Evolutionary conservation across 2,329 filamentous ascomycete genomes (phyloP).

Genomic region (Fusarium haematococcum): DNA sequence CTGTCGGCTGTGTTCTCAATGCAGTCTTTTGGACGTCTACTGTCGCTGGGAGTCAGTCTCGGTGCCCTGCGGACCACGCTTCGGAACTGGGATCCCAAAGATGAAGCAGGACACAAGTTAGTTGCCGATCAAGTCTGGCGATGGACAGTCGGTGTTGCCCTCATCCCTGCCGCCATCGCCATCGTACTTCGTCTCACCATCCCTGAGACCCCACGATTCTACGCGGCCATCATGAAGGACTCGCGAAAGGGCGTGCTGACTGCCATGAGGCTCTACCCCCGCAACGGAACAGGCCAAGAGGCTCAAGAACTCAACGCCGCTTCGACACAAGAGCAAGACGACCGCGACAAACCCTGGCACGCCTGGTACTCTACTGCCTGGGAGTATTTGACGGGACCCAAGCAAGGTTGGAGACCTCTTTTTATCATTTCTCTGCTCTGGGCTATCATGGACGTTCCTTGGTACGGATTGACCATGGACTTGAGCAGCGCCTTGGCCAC

Average conservation of each 20-base stretch:
- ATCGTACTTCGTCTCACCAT: constrained; percentile 9
- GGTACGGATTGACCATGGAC: constrained; percentile 24
- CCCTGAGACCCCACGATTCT: constrained; percentile 7
- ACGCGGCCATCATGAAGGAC: constrained; percentile 10
- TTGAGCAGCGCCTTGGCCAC: constrained; percentile 19
- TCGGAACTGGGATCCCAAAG: background rate
- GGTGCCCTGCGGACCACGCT: background rate
- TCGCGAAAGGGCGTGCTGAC: background rate
- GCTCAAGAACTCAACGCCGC: background rate
- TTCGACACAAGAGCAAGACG: background rate
- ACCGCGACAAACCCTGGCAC: background rate
- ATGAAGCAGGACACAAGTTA: background rate
- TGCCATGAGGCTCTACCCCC: constrained; percentile 2
- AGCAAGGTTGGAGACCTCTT: constrained; percentile 10
- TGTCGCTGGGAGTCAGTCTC: constrained; percentile 1
- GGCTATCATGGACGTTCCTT: constrained; percentile 24
- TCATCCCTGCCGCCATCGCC: constrained; percentile 4
- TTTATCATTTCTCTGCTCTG: constrained; percentile 18
- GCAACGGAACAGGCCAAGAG: background rate
- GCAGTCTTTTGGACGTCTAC: constrained; percentile 3
- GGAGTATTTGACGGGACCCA: constrained; percentile 10
- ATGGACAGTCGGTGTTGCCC: constrained; percentile 7
- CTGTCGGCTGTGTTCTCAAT: constrained; percentile 9
- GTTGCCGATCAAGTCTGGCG: constrained; percentile 4
- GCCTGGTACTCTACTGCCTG: constrained; percentile 2